Percentiles rank a stretch among this genome's conserved stretches.
Conservation (phyloP, 495 filamentous ascomycete species). For the Podospora didyma region DNA sequence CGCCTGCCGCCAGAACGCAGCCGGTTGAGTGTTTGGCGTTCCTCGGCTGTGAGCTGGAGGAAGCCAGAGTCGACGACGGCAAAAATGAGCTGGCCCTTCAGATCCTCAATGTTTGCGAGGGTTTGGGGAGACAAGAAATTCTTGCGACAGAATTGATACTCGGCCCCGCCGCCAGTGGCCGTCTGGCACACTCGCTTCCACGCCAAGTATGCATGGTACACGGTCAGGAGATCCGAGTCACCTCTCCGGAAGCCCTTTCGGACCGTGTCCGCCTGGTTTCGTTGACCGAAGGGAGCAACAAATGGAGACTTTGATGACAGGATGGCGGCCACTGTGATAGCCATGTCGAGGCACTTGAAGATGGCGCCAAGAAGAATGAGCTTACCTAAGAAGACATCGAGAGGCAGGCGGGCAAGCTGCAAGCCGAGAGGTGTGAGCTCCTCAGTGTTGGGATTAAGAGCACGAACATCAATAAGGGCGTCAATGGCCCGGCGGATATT, state of each 20-base stretch:
- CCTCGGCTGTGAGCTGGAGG: conserved; percentile 63
- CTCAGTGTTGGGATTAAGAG: conserved; percentile 67
- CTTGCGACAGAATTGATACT: conserved; percentile 84
- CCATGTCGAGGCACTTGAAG: conserved; percentile 86
- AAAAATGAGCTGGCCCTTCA: conserved; percentile 84
- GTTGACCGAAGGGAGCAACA: conserved; percentile 74
- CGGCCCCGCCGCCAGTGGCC: conserved; percentile 57
- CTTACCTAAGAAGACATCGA: conserved; percentile 94
- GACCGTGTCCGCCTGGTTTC: conserved; percentile 72
- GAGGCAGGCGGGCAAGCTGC: conserved; percentile 80
- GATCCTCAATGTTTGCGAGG: conserved; percentile 83
- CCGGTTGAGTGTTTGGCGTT: conserved; percentile 62
- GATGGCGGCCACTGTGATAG: conserved; percentile 85
- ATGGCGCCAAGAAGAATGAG: conserved; percentile 77
- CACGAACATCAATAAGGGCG: conserved; percentile 87
- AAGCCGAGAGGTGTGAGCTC: conserved; percentile 81
- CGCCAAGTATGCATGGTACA: conserved; percentile 85
- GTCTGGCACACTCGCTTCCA: conserved; percentile 76
- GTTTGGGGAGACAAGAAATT: conserved; percentile 84
- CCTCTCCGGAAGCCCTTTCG: conserved; percentile 74
- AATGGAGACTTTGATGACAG: conserved; percentile 95
- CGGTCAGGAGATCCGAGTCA: conserved; percentile 86
- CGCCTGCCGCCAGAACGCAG: conserved; percentile 42
- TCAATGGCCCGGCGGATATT: conserved; percentile 92
- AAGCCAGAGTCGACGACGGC: conserved; percentile 80